phyloP scores from a whole-genome alignment of 371 early-diverging fungal species.

The Mucor saturninus region DNA sequence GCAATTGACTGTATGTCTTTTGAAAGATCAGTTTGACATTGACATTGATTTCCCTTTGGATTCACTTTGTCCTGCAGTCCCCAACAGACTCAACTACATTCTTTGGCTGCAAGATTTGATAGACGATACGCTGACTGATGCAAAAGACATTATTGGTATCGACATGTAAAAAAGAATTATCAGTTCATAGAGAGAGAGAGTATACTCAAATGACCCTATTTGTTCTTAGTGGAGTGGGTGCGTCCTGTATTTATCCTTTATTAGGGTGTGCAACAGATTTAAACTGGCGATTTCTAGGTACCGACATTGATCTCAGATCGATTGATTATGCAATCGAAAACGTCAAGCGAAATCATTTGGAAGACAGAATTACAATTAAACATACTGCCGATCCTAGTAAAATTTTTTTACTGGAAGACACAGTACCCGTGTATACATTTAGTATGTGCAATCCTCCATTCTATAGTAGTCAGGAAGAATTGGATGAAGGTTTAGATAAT shows the following conservation, averaged over 20 bases:
- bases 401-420: constrained; percentile 30
- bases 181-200: background rate
- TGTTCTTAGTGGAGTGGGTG: constrained; percentile 67
- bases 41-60: constrained; percentile 67
- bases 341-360: constrained; percentile 53
- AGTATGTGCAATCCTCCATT: constrained; percentile 83
- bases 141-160: constrained; percentile 45
- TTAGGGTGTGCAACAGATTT: constrained; percentile 57
- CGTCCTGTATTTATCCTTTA: constrained; percentile 79
- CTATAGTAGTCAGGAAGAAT: constrained; percentile 54
- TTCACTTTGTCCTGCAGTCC: constrained; percentile 68
- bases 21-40: constrained; percentile 63
- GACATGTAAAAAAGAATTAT: constrained; percentile 56
- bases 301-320: constrained; percentile 61
- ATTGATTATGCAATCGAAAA: constrained; percentile 62
- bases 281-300: constrained; percentile 62
- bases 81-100: constrained; percentile 70
- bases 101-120: constrained; percentile 69
- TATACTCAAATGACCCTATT: background rate
- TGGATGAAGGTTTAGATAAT: constrained; percentile 37
- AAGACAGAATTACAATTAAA: constrained; percentile 46
- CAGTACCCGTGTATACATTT: constrained; percentile 45
- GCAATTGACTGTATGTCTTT: constrained; percentile 60
- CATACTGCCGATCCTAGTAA: constrained; percentile 36
- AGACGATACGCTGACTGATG: constrained; percentile 26